These are phyloP conservation scores for Bonia amplexicaulis DNA, from an alignment of 176 grass and related monocot species.

Conservation along the genomic window DNA sequence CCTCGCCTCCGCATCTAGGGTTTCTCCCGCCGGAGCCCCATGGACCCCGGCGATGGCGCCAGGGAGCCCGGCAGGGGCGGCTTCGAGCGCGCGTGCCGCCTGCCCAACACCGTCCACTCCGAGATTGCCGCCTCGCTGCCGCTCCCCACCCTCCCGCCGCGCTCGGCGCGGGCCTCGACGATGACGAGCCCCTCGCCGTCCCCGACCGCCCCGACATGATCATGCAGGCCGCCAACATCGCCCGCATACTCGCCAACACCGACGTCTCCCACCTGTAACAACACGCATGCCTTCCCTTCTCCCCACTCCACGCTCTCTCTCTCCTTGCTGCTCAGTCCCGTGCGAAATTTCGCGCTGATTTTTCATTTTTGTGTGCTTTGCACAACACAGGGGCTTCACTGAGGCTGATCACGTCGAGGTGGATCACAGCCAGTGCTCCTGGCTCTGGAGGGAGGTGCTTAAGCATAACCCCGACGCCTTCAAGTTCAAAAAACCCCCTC, in stretches of 20 bases:
- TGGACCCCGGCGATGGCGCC: conserved; percentile 20
- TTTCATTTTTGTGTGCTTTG: background rate
- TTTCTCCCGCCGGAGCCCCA: conserved; percentile 27
- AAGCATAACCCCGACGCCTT: conserved; percentile 79
- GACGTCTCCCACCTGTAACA: conserved; percentile 73
- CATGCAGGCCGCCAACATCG: conserved; percentile 71
- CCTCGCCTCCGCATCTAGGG: conserved; percentile 30
- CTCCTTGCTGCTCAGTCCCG: background rate
- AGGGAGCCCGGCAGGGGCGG: conserved; percentile 34
- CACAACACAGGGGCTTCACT: conserved; percentile 49
- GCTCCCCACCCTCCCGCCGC: conserved; percentile 57
- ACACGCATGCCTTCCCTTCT: background rate
- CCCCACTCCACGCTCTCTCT: background rate
- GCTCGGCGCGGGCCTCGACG: conserved; percentile 52
- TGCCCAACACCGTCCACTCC: conserved; percentile 78
- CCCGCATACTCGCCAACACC: conserved; percentile 68
- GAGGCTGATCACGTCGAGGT: conserved; percentile 45
- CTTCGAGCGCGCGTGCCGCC: conserved; percentile 77
- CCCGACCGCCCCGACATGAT: conserved; percentile 74
- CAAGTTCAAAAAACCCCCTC: conserved; percentile 16
- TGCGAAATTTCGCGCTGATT: background rate
- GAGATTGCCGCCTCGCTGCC: conserved; percentile 71
- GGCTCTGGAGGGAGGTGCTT: conserved; percentile 84
- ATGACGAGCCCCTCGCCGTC: conserved; percentile 41
- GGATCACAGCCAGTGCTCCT: conserved; percentile 55